Base-by-base conservation (phyloP, 176 grass and related monocot species). In the Tillandsia leiboldiana region DNA sequence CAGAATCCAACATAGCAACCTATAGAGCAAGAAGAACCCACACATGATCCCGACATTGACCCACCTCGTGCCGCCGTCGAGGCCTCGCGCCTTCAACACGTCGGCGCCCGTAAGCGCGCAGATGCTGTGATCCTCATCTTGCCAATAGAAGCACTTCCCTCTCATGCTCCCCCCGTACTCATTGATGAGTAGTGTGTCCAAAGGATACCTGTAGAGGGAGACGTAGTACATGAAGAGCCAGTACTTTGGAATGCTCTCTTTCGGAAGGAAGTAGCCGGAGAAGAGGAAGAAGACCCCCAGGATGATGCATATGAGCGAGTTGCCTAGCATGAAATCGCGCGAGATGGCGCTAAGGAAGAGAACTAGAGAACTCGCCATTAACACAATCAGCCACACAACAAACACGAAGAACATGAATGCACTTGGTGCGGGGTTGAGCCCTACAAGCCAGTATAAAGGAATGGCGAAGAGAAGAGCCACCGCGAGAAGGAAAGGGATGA, bases 261-360 rank as follows among this genome's bases (percentile, higher is more conserved):
- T 90, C 8, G 93, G 93, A 20, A 92, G 89, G 79, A 97, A 97
- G 78, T 97, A 97, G 2, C 93, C 93, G 3, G 86, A 92, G 86
- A 97, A 97, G 26, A 92, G 89, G 76, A 97, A 97, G 89, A 92
- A 97, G 23, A 85, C 59, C 53, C 86, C 89, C 11, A 96, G 51
- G 80, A 76, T 87, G 7, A 87, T 71, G 86, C 79, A 92, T 75
- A 97, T 92, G 74, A 97, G 86, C 0, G 89, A 87, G 70, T 97
- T 97, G 10, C 86, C 89, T 12, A 97, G 71, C 13, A 97, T 83
- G 84, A 87, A 97, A 69, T 97, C 89, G 0, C 86, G 82, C 8
- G 93, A 85, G 53, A 97, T 65, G 17, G 89, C 79, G 71, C 89
- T 85, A 64, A 97, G 93, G 79, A 97, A 97, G 50, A 97, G 79